phyloP scores from a whole-genome alignment of 2,329 filamentous ascomycete species.

The Neofusicoccum sp. region DNA sequence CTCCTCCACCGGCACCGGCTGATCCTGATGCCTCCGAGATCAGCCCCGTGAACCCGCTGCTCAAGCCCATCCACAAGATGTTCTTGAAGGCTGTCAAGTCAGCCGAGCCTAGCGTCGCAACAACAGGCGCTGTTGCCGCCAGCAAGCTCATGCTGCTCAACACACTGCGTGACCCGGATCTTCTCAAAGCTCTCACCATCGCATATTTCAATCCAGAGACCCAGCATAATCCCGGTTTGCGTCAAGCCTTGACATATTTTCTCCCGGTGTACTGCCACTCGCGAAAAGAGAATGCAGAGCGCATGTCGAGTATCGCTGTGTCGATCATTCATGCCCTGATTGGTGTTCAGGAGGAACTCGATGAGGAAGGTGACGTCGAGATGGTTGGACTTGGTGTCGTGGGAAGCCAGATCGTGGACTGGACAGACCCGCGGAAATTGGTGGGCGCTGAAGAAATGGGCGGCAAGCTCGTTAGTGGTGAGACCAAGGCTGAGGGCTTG shows the following conservation, averaged over 20 bases:
- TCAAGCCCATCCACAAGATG: constrained; percentile 74
- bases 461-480: constrained; percentile 44
- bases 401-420: constrained; percentile 82
- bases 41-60: constrained; percentile 34
- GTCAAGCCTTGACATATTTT: constrained; percentile 90
- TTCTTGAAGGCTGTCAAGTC: constrained; percentile 69
- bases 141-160: constrained; percentile 85
- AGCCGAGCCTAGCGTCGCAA: constrained; percentile 69
- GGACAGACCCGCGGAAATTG: constrained; percentile 87
- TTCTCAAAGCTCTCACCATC: constrained; percentile 81
- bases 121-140: constrained; percentile 75
- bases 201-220: constrained; percentile 89
- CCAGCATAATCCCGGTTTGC: constrained; percentile 72
- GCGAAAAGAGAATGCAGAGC: constrained; percentile 73
- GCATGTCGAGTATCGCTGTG: constrained; percentile 73
- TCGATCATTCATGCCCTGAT: constrained; percentile 70
- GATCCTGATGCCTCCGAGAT: constrained; percentile 38
- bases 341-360: constrained; percentile 59
- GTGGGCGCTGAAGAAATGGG: constrained; percentile 56
- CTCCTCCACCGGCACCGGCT: constrained; percentile 34
- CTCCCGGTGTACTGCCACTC: constrained; percentile 92
- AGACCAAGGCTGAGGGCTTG: constrained; percentile 58
- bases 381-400: constrained; percentile 78
- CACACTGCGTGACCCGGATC: constrained; percentile 55
- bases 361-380: constrained; percentile 68